Evolutionary conservation across 192 early-diverging fungal genomes (phyloP), one percentile per base, ranked within the genome.

Genomic region (Rhizophagus clarus): DNA sequence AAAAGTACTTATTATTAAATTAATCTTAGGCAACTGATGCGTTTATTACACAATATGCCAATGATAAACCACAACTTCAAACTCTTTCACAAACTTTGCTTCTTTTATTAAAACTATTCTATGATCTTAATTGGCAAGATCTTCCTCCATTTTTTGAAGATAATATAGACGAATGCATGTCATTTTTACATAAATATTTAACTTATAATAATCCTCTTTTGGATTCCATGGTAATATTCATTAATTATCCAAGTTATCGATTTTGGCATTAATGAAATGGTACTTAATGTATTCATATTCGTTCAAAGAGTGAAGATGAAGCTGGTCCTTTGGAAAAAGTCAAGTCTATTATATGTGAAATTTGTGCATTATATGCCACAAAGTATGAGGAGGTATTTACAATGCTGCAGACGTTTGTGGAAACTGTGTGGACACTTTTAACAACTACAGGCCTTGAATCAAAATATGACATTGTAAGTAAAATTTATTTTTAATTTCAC

Each of bases 71-170:
- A 51, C 92, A 91, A 29, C 84, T 98, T 62, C 85, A 89, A 61
- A 84, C 92, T 26, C 86, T 98, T 67, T 89, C 90, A 56, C 91
- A 96, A 78, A 89, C 90, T 17, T 76, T 99, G 29, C 84, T 92
- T 67, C 88, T 96, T 9, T 81, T 98, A 73, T 89, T 90, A 73
- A 94, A 97, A 84, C 95, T 99, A 72, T 99, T 93, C 83, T 97
- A 96, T 81, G 93, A 94, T 83, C 87, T 99, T 66, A 99, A 97
- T 80, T 97, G 88, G 82, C 97, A 98, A 85, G 98, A 99, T 84
- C 84, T 98, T 71, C 97, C 98, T 17, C 95, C 97, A 81, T 98
- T 96, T 83, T 98, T 98, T 76, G 97, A 98, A 81, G 96, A 98
- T 83, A 90, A 98, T 83, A 91, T 96, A 85, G 84, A 82, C 14